Evolutionary conservation across 1,139 yeast species (phyloP).

Genomic region (Martiniozyma asiatica): DNA sequence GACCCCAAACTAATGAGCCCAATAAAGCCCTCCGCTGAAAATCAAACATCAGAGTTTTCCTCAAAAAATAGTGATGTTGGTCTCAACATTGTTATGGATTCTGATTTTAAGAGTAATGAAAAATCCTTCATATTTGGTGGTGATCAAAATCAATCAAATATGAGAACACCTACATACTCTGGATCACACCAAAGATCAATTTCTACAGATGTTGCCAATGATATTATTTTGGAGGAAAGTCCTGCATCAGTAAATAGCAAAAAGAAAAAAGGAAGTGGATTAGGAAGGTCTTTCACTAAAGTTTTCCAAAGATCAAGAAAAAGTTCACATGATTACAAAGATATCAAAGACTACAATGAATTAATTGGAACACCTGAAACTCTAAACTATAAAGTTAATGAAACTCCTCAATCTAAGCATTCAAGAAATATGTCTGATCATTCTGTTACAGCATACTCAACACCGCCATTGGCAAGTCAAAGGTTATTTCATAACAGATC

Average conservation of each 20-base stretch:
- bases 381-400: conserved; percentile 7
- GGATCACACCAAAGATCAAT: too few relatives aligned
- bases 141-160: too few relatives aligned
- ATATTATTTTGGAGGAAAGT: too few relatives aligned
- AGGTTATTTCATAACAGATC: conserved; percentile 20
- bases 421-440: conserved; percentile 23
- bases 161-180: too few relatives aligned
- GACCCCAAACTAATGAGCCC: conserved; percentile 9
- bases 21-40: conserved; percentile 3
- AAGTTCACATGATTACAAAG: conserved; percentile 7
- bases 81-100: too few relatives aligned
- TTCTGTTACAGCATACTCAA: conserved; percentile 27
- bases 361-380: conserved; percentile 8
- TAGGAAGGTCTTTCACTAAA: conserved; percentile 20
- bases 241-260: not conserved
- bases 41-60: too few relatives aligned
- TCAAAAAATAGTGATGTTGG: too few relatives aligned
- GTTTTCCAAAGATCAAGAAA: conserved; percentile 24
- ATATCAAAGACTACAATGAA: not conserved
- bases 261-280: conserved; percentile 8
- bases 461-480: conserved; percentile 19
- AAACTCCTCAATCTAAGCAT: conserved; percentile 5
- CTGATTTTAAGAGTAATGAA: too few relatives aligned
- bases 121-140: too few relatives aligned
- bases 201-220: too few relatives aligned